Base-by-base conservation (phyloP, 306 rosid species). In the Erythrophleum fordii region DNA sequence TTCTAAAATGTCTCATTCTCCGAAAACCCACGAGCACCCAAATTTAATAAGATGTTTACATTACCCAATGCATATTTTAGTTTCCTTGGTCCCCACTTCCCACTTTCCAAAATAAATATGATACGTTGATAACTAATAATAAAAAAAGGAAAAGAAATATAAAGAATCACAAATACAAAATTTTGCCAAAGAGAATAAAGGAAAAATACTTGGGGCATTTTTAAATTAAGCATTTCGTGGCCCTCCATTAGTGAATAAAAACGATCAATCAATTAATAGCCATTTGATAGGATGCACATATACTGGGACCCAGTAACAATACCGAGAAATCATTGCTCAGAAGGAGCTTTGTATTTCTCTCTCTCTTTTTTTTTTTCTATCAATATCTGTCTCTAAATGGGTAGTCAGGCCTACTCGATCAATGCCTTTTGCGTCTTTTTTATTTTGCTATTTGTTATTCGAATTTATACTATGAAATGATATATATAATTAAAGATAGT, bases 1-100 rank as follows among this genome's bases (percentile, higher is more conserved):
- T 91, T 92, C 88, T 81, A 86, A 85, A 76, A 87, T 86, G 94
- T 93, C 95, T 86, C 97, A 87, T 88, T 95, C 89, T 90, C 88
- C 99, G 78, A 93, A 91, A 93, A 85, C 93, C 98, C 99, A 93
- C 98, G 99, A 93, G 94, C 98, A 88, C 90, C 87, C 83, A 73
- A 81, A 85, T 82, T 86, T 77, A 83, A 81, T 81, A 77, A 75
- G 14, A 74, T 84, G 85, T 87, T 41, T 88, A 76, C 94, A 73
- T 75, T 80, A 75, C 88, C 91, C 91, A 34, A 83, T 76, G 82
- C 85, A 84, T 69, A 65, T 79, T 81, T 90, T 86, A 84, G 91
- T 90, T 85, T 88, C 86, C 82, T 84, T 64, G 84, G 92, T 90
- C 97, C 97, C 92, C 90, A 80, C 82, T 37, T 85, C 85, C 89